phyloP scores from a whole-genome alignment of 208 protist genomes.

The Crithidia expoeki region DNA sequence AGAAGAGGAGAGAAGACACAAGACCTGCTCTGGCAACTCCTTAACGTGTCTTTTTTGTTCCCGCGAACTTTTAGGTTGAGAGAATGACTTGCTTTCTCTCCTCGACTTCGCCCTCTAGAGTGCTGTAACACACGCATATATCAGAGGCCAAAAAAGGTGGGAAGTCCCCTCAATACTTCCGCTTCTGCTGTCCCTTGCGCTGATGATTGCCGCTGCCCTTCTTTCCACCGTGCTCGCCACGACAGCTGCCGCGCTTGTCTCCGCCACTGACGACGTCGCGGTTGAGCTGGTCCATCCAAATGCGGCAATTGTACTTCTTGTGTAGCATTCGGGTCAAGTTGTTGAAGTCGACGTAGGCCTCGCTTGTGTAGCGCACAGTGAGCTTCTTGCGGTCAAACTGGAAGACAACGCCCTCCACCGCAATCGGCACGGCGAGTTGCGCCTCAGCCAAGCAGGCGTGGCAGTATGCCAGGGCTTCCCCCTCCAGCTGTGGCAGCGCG shows the following conservation, averaged over 20 bases:
- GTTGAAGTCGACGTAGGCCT: slow-evolving; percentile 83
- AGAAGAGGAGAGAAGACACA: no score
- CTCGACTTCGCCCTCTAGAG: no score
- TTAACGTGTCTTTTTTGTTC: no score
- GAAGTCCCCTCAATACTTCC: slow-evolving; percentile 5
- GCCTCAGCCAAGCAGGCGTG: slow-evolving; percentile 49
- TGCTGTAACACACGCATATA: no score
- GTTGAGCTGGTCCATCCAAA: slow-evolving; percentile 92
- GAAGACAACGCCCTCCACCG: slow-evolving; percentile 75
- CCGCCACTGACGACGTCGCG: slow-evolving; percentile 44
- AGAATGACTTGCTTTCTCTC: no score
- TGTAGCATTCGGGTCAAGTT: slow-evolving; percentile 71
- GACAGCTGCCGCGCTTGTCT: slow-evolving; percentile 22
- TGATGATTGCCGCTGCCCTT: slow-evolving; percentile 14
- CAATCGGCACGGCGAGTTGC: slow-evolving; percentile 58
- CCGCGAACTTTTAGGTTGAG: no score
- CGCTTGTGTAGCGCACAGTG: slow-evolving; percentile 82
- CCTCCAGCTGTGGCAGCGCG: slow-evolving; percentile 52
- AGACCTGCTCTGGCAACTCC: no score
- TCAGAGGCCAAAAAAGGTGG: no score
- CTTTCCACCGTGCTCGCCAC: slow-evolving; percentile 20
- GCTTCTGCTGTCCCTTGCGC: slow-evolving; percentile 16
- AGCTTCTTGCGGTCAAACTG: slow-evolving; percentile 93
- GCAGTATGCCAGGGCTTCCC: slow-evolving; percentile 63
- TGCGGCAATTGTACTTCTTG: slow-evolving; percentile 84